A percentile compares a stretch with the other conserved stretches of the same genome.
These are phyloP conservation scores for Knoxia roxburghii DNA, from an alignment of 257 asterid genomes.

Conservation along the genomic window DNA sequence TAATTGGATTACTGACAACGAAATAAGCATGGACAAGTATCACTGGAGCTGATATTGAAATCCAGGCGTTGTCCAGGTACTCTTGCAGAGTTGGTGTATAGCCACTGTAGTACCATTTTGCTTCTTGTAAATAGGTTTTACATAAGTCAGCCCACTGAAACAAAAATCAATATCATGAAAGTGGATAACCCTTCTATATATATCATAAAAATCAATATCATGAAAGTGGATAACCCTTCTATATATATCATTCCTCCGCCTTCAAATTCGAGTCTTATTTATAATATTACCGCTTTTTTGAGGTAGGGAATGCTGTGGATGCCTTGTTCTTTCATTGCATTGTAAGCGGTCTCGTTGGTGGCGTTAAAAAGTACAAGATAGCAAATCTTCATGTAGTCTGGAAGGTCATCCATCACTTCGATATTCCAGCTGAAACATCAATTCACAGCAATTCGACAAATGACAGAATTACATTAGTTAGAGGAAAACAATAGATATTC, in stretches of 20 bases:
- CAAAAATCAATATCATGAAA: neutral
- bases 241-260: no score
- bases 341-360: neutral
- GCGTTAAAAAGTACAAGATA: neutral
- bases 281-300: neutral
- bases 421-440: neutral
- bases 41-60: conserved; percentile 32
- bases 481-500: no score
- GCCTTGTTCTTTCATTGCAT: neutral
- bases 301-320: neutral
- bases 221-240: no score
- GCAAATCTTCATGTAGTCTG: neutral
- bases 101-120: conserved; percentile 15
- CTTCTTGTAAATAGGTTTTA: conserved; percentile 11
- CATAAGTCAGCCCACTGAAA: conserved; percentile 19
- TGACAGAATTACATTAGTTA: no score
- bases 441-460: no score
- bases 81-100: conserved; percentile 17
- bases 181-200: no score
- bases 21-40: conserved; percentile 34
- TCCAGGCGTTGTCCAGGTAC: conserved; percentile 28
- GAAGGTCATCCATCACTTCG: neutral
- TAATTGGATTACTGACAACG: conserved; percentile 22
- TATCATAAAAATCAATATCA: no score
- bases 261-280: no score